phyloP scores from a whole-genome alignment of 352 stramenopile genomes.

The Phytophthora foliorum region DNA sequence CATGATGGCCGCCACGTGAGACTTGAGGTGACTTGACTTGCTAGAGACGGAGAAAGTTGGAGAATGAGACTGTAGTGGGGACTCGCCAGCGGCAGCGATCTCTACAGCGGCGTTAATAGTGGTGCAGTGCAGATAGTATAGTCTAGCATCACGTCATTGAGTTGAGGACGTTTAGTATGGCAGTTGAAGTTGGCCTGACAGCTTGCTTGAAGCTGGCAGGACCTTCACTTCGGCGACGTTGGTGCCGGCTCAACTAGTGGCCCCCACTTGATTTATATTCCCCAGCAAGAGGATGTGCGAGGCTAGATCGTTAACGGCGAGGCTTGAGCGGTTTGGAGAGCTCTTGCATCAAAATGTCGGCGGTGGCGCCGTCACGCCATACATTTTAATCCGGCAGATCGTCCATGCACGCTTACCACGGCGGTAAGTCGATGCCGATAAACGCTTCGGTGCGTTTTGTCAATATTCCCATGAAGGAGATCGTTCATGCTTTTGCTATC shows the following conservation, averaged over 20 bases:
- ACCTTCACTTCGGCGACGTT: conserved; percentile 30
- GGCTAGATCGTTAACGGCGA: background rate
- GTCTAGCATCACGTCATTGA: conserved; percentile 12
- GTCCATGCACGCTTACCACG: conserved; percentile 23
- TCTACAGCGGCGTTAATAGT: background rate
- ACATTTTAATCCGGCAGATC: conserved; percentile 32
- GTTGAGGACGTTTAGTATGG: conserved; percentile 18
- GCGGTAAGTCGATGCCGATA: conserved; percentile 12
- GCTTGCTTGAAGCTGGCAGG: conserved; percentile 27
- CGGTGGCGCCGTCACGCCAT: conserved; percentile 1
- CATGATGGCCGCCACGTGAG: conserved; percentile 10
- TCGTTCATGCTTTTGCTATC: background rate
- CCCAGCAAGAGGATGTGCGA: conserved; percentile 2
- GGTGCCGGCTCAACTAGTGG: conserved; percentile 22
- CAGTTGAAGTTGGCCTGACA: conserved; percentile 35
- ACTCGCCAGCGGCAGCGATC: background rate
- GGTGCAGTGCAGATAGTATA: conserved; percentile 6
- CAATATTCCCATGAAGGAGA: background rate
- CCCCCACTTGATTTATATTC: conserved; percentile 42
- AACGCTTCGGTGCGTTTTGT: background rate
- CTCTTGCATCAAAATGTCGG: background rate
- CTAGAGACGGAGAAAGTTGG: conserved; percentile 28
- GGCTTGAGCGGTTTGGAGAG: background rate
- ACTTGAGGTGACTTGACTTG: conserved; percentile 23
- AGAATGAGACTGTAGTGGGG: conserved; percentile 23